Base-by-base conservation (phyloP, 345 rosid species). In the Carallia pectinifolia region DNA sequence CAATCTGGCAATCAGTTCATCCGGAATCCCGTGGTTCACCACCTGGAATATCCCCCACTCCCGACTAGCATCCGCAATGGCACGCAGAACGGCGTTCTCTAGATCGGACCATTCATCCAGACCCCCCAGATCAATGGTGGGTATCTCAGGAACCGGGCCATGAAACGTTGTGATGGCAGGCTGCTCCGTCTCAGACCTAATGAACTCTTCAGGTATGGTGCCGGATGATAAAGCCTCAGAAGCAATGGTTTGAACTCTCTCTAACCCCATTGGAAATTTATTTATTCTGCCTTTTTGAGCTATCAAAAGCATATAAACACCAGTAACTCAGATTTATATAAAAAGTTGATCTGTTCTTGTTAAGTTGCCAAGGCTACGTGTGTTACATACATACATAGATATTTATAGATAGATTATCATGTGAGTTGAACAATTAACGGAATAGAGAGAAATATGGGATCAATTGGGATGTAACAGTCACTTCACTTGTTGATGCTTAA, bases 11-110 rank as follows among this genome's bases (percentile, higher is more conserved):
- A 91, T 87, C 0, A 90, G 66, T 30, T 86, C 84, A 1, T 17
- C 9, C 0, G 91, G 88, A 3, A 87, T 80, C 6, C 87, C 91
- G 13, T 89, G 94, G 75, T 89, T 87, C 19, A 85, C 82, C 13
- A 89, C 77, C 71, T 85, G 94, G 73, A 86, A 89, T 48, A 87
- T 83, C 30, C 94, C 94, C 91, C 91, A 89, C 18, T 81, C 81
- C 7, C 33, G 15, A 72, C 85, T 70, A 0, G 91, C 91, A 3
- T 71, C 55, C 16, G 71, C 73, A 0, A 87, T 59, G 63, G 62
- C 50, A 10, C 76, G 67, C 7, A 67, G 54, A 8, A 76, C 54
- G 4, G 77, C 54, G 8, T 77, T 77, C 18, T 71, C 83, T n/a
- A 61, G 56, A 31, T 80, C 83, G 0, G 83, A 4, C 50, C 0